Conservation (phyloP, 768 basidiomycete species). For the Macrolepiota dolichaula region DNA sequence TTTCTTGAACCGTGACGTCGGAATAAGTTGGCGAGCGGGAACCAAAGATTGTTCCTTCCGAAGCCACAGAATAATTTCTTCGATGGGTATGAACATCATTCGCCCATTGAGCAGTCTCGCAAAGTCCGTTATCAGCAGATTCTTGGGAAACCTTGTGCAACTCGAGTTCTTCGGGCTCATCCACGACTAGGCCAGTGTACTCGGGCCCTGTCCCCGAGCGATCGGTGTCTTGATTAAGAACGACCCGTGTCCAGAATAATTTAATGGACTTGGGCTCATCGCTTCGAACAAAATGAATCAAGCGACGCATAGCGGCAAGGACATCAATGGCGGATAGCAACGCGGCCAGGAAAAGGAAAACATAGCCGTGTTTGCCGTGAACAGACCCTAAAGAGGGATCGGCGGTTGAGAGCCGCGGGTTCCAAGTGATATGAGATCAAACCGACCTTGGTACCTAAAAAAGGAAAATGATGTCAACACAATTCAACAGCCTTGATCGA, state of each 20-base stretch:
- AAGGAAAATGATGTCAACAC: conserved; percentile 18
- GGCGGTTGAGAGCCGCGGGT: not conserved
- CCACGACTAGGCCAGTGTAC: conserved; percentile 55
- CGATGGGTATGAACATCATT: conserved; percentile 42
- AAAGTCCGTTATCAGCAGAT: conserved; percentile 29
- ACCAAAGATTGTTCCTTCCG: conserved; percentile 54
- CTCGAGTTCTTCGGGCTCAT: conserved; percentile 55
- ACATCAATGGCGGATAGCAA: conserved; percentile 49
- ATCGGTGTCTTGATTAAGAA: conserved; percentile 44
- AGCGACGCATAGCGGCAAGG: conserved; percentile 43
- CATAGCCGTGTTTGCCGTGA: conserved; percentile 65
- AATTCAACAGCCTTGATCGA: conserved; percentile 6
- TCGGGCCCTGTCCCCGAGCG: conserved; percentile 32
- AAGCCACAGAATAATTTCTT: conserved; percentile 43
- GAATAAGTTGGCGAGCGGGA: conserved; percentile 46
- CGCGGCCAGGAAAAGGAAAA: conserved; percentile 34
- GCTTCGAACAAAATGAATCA: conserved; percentile 42
- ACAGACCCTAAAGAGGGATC: conserved; percentile 30
- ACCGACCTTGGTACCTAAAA: conserved; percentile 63
- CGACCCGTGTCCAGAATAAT: conserved; percentile 53
- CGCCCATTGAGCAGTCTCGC: conserved; percentile 52
- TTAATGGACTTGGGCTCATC: conserved; percentile 40
- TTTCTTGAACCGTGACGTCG: conserved; percentile 56
- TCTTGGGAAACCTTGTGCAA: conserved; percentile 36
- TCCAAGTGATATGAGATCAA: not conserved